Evolutionary conservation across 2,329 filamentous ascomycete genomes (phyloP).

Genomic region (Penicillium sp.): DNA sequence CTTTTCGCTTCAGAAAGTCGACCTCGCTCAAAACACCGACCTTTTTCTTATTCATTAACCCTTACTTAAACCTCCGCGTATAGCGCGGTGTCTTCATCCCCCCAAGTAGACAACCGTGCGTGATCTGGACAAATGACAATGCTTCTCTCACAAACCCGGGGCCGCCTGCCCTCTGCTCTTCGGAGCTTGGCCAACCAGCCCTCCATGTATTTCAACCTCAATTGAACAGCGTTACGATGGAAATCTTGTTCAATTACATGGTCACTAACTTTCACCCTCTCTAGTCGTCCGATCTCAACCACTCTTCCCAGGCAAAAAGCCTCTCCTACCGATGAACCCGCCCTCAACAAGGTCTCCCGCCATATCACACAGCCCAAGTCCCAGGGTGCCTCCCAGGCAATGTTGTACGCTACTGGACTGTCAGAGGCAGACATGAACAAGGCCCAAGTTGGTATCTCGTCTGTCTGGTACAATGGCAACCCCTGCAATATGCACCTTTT

Average conservation of each 20-base stretch:
- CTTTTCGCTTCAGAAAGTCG: neutral
- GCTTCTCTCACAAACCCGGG: constrained; percentile 36
- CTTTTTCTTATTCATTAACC: neutral
- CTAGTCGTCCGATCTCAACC: constrained; percentile 43
- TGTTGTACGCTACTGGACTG: constrained; percentile 96
- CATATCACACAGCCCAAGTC: constrained; percentile 95
- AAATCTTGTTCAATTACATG: too few species aligned
- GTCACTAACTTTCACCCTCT: neutral
- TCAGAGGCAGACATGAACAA: constrained; percentile 89
- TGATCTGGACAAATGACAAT: constrained; percentile 23
- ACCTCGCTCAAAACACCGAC: constrained; percentile 11
- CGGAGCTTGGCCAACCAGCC: constrained; percentile 26
- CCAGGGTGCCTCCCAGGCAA: constrained; percentile 96
- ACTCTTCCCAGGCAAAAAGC: constrained; percentile 52
- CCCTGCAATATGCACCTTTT: constrained; percentile 99
- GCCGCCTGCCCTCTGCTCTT: constrained; percentile 35
- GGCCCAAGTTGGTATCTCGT: constrained; percentile 96
- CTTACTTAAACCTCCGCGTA: constrained; percentile 6
- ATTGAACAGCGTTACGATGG: neutral
- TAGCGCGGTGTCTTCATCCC: neutral
- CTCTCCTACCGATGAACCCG: constrained; percentile 50
- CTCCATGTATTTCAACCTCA: constrained; percentile 13
- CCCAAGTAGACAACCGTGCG: neutral
- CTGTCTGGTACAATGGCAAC: constrained; percentile 97
- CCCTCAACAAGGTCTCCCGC: constrained; percentile 81